phyloP scores from a whole-genome alignment of 306 rosid species.

The Pyrus bretschneideri region DNA sequence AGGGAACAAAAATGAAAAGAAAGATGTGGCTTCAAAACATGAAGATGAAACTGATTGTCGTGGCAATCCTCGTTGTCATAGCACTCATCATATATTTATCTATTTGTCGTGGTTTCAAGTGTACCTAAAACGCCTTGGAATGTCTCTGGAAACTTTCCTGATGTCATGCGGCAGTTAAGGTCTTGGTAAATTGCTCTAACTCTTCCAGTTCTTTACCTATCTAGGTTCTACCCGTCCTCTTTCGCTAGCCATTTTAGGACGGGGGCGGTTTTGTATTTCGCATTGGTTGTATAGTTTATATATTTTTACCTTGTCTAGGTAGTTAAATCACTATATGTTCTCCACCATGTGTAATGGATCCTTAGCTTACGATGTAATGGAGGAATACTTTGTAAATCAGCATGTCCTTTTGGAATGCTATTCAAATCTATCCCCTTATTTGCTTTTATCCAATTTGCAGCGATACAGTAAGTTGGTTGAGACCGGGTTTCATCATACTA shows the following conservation, averaged over 20 bases:
- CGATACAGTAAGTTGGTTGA: background rate
- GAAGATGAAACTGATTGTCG: conserved; percentile 81
- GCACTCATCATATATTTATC: conserved; percentile 58
- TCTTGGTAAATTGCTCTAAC: background rate
- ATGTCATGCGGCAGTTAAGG: background rate
- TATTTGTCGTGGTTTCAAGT: conserved; percentile 57
- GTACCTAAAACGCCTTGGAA: conserved; percentile 17
- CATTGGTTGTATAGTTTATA: conserved; percentile 16
- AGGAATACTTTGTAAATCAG: conserved; percentile 10
- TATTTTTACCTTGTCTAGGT: conserved; percentile 3
- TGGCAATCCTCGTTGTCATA: conserved; percentile 48
- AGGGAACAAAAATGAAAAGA: conserved; percentile 69
- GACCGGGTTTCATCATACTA: too few species aligned
- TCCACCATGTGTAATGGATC: conserved; percentile 1
- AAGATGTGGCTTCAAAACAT: conserved; percentile 94
- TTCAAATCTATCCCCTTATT: background rate
- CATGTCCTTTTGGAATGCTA: conserved; percentile 1
- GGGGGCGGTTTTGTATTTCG: conserved; percentile 18
- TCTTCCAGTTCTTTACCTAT: conserved; percentile 4
- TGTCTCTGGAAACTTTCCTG: background rate
- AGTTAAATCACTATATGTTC: conserved; percentile 14
- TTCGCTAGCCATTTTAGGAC: conserved; percentile 16
- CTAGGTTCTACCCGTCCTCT: conserved; percentile 13
- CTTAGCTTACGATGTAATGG: conserved; percentile 13
- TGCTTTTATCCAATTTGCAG: background rate